Evolutionary conservation across 257 asterid genomes (phyloP), one percentile per base, ranked within the genome.

Genomic region (Coffea canephora): DNA sequence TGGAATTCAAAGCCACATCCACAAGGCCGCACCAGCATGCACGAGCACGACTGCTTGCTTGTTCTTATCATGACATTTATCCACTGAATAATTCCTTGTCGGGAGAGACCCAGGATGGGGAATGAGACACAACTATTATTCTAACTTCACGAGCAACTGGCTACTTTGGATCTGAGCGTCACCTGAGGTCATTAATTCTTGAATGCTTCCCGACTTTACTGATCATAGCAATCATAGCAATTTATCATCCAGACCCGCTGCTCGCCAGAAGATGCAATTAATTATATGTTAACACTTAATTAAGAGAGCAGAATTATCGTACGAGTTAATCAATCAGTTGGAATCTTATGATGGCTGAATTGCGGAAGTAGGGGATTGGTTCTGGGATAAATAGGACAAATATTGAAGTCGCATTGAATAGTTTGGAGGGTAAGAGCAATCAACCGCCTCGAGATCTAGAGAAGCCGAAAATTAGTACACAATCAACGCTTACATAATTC

Each of bases 401-500:
- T 55, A 36, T 81, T 49, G 71, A 78, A 57, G 41, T 70, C 4
- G 73, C 77, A 49, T 68, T 71, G 41, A 77, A 65, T 61, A 71
- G 73, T 36, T 76, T 41, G 74, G 48, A 14, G 69, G 70, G 13
- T 69, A 76, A 66, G 65, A 61, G 77, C 81, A 59, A 62, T 81
- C 70, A 76, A 70, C 74, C 70, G 67, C 77, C 84, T 82, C 84
- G 84, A 76, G 84, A 81, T 49, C 80, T 75, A 62, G 25, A 61
- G 76, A 31, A 18, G 43, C 73, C 62, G 50, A 48, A 71, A 36
- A 11, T 81, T 57, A 54, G 74, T 10, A 69, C 77, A 71, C 70
- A 49, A 81, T 81, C 81, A 78, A 49, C 81, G 82, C 71, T 62
- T 43, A 50, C 43, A 78, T 54, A 69, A 52, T 27, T 69, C 62